A percentile compares a stretch with the other conserved stretches of the same genome.
These are phyloP conservation scores for Fagus crenata DNA, from an alignment of 306 rosid genomes.

Conservation along the genomic window DNA sequence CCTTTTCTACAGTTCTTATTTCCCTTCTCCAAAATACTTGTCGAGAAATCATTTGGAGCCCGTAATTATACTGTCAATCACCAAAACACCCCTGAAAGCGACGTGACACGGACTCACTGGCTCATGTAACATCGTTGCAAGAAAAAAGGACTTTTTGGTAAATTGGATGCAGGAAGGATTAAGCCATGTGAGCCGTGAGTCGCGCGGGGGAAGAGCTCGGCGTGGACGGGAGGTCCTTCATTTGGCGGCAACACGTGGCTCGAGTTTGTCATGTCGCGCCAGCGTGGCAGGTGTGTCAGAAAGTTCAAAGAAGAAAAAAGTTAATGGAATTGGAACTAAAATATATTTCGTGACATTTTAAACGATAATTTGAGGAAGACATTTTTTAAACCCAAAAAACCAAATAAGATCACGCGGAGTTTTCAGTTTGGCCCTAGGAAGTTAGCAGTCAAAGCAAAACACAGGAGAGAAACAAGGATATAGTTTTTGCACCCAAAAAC, in stretches of 20 bases:
- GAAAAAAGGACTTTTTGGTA: conserved; percentile 20
- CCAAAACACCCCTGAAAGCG: conserved; percentile 23
- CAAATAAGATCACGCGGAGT: conserved; percentile 30
- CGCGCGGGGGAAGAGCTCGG: conserved; percentile 16
- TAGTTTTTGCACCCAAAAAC: not conserved
- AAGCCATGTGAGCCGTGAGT: conserved; percentile 30
- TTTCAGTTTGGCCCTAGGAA: conserved; percentile 25
- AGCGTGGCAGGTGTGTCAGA: conserved; percentile 32
- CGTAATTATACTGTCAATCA: conserved; percentile 34
- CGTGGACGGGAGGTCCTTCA: conserved; percentile 12
- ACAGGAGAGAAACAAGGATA: not conserved
- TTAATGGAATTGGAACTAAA: not conserved
- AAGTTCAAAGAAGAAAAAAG: conserved; percentile 13
- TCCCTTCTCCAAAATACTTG: conserved; percentile 66
- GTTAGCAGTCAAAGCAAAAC: conserved; percentile 28
- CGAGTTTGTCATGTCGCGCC: conserved; percentile 22
- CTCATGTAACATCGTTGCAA: not conserved
- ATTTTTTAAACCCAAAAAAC: not conserved
- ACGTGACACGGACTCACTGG: not conserved
- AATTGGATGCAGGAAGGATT: not conserved
- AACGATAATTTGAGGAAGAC: not conserved
- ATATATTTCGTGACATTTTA: not conserved
- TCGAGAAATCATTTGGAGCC: conserved; percentile 47
- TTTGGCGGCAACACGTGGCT: conserved; percentile 36
- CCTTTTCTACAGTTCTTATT: conserved; percentile 38